phyloP scores from a whole-genome alignment of 495 filamentous ascomycete species.

The Hypoxylon fragiforme region DNA sequence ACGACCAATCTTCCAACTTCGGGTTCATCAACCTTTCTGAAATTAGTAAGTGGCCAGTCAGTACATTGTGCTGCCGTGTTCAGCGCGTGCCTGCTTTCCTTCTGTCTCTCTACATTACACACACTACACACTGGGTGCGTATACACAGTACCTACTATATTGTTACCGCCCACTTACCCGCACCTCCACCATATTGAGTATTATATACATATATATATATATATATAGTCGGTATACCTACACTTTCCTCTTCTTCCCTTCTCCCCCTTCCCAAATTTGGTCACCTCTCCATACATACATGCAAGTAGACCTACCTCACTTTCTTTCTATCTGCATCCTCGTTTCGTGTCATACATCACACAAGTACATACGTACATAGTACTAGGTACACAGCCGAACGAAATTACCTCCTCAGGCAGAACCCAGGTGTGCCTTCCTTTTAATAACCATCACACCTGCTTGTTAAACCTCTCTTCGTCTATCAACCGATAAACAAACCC shows the following conservation, averaged over 20 bases:
- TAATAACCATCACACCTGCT: slow-evolving; percentile 17
- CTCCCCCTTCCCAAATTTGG: not conserved
- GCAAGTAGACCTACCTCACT: not conserved
- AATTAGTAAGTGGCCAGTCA: no score
- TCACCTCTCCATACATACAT: slow-evolving; percentile 2
- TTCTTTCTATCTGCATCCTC: slow-evolving; percentile 8
- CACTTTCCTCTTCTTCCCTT: not conserved
- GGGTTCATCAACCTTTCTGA: no score
- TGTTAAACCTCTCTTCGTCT: slow-evolving; percentile 1
- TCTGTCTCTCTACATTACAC: no score
- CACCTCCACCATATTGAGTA: not conserved
- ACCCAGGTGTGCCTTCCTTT: slow-evolving; percentile 19
- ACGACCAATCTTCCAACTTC: no score
- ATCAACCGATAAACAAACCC: slow-evolving; percentile 16
- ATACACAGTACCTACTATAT: no score
- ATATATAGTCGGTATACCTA: no score
- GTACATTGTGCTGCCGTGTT: no score
- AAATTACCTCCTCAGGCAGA: slow-evolving; percentile 21
- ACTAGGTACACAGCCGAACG: slow-evolving; percentile 11
- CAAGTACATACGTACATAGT: slow-evolving; percentile 16
- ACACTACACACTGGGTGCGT: no score
- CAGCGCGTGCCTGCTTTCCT: no score
- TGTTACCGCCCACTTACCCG: no score
- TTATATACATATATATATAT: no score
- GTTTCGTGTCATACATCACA: slow-evolving; percentile 32